Evolutionary conservation across 768 basidiomycete species (phyloP), one percentile per base, ranked within the genome.

Genomic region (Boletus sp.): DNA sequence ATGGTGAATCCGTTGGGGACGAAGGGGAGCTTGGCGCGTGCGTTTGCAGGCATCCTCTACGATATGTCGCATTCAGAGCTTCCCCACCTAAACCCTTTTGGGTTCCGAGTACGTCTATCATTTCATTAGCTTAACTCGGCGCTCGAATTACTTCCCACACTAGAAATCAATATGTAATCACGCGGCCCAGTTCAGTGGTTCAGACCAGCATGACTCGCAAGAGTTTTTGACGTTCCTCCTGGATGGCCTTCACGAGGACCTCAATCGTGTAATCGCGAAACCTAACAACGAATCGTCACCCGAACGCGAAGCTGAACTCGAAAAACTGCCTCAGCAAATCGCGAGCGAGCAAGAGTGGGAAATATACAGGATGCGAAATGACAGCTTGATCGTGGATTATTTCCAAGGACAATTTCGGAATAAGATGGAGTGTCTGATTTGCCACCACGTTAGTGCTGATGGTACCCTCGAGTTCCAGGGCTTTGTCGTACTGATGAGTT

Each of bases 381-480:
- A 99, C 68, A 93, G 90, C 63, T 73, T 98, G 50, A 87, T 99
- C 50, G 97, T 98, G 29, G 95, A 98, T 71, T 90, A 88, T 66
- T 98, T 99, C 77, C 96, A 98, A 73, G 96, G 96, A 11, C 97
- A 98, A 70, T 98, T 97, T 70, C 78, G 92, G 58, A 98, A 88
- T 73, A 79, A 85, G 50, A 71, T 99, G 72, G 82, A 90, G 63
- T 99, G 96, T 70, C 66, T 93, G 67, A 96, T 89, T 5, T 99
- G 96, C 68, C 78, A 84, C 57, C 90, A 91, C 72, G 95, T 94
- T 57, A 56, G 74, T 71, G 19, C 41, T 52, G 19, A n/a, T 40
- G 10, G 14, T 47, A 15, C 10, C 29, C 34, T 47, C 47, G 39
- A 38, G 33, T 35, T 50, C 46, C 40, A 49, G 40, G 51, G 43